Base-by-base conservation (phyloP, 257 asterid species). In the Buddleja alternifolia region DNA sequence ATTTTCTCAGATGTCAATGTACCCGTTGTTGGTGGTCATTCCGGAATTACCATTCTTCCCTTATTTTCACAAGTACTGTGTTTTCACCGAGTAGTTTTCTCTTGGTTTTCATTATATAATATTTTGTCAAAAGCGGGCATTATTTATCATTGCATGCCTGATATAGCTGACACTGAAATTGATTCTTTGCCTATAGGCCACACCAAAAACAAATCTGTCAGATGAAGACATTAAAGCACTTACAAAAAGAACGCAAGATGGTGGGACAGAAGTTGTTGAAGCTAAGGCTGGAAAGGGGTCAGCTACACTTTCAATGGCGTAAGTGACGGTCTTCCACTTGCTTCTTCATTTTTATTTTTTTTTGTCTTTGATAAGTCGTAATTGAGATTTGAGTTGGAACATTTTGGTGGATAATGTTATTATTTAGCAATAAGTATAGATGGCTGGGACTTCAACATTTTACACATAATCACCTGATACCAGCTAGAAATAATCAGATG, bases 241-340 rank as follows among this genome's bases (percentile, higher is more conserved):
- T 59, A 87, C 99, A 16, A 84, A 87, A 63, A 79, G 99, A 78
- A 94, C 96, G 25, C 99, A 94, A 84, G 93, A 94, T 75, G 99
- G 97, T 76, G 97, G 97, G 57, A 94, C 97, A 0, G 99, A 94
- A 77, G 99, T 94, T 45, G 99, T 94, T 39, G 93, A 84, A 79
- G 99, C 99, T 10, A 94, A 94, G 85, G 99, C 97, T 75, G 97
- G 97, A 74, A 91, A 91, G 80, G 97, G 97, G 65, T 91, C 99
- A 32, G 97, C 99, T 56, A 94, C 99, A 46, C 96, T 94, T 56
- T 94, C 99, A 21, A 91, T 94, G 99, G 99, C 96, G 97, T 91
- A 82, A 76, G 96, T 84, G 21, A 25, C 70, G 24, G 14, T 7
- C 39, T 32, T 75, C 59, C 21, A 41, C 10, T 63, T 44, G 45